Percentiles rank a stretch among this genome's conserved stretches.
These are phyloP conservation scores for Platanthera guangdongensis DNA, from an alignment of 106 monocot species.

Conservation along the genomic window DNA sequence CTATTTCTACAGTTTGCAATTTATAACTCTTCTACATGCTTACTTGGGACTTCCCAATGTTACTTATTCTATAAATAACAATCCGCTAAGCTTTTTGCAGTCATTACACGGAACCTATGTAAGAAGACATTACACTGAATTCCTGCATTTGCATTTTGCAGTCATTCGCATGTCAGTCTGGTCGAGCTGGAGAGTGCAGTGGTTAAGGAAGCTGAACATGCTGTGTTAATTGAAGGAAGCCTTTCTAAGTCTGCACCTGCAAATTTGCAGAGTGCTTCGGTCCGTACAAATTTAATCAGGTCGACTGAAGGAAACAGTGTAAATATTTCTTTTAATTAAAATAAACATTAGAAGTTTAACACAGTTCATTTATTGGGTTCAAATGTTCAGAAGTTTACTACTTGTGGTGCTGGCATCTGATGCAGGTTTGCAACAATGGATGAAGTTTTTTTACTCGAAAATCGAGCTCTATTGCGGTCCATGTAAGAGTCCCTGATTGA, in stretches of 20 bases:
- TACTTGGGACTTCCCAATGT: neutral
- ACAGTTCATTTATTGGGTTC: neutral
- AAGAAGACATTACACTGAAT: neutral
- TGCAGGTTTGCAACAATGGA: slow-evolving; percentile 75
- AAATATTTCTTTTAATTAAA: neutral
- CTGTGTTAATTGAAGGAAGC: slow-evolving; percentile 79
- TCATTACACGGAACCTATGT: neutral
- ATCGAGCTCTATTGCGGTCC: slow-evolving; percentile 60
- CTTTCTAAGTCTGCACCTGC: slow-evolving; percentile 52
- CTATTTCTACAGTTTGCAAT: neutral
- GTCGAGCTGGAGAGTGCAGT: slow-evolving; percentile 59
- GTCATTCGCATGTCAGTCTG: slow-evolving; percentile 80
- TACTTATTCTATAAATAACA: slow-evolving; percentile 1
- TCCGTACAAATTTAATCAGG: slow-evolving; percentile 64
- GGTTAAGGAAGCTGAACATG: slow-evolving; percentile 56
- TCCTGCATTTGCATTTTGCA: slow-evolving; percentile 19
- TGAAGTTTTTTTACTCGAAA: slow-evolving; percentile 63
- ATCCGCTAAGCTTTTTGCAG: neutral
- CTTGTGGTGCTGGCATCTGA: slow-evolving; percentile 11
- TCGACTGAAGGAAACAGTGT: slow-evolving; percentile 6
- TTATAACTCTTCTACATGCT: neutral
- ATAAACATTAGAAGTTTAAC: neutral
- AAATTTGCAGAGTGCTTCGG: slow-evolving; percentile 42
- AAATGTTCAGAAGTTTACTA: neutral
- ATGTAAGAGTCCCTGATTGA: slow-evolving; percentile 51